Base-by-base conservation (phyloP, 257 asterid genomes). In the Primulina huaijiensis region DNA sequence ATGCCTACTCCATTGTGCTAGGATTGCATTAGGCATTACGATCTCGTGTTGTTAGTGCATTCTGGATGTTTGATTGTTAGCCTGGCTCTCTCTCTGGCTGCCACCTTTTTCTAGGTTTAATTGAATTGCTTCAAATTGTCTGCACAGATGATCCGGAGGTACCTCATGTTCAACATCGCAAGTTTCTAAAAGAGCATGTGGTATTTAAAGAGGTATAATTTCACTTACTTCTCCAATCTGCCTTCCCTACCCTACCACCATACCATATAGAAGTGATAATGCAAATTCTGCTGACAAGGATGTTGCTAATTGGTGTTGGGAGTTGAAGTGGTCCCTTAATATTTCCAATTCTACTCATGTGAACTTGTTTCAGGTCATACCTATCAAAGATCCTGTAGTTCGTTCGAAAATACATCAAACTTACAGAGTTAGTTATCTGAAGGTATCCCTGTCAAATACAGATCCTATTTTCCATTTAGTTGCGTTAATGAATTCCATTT, bases 331-430 rank as follows among this genome's bases (percentile, higher is more conserved):
- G 46, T 63, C 64, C 58, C 64, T 34, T 43, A 57, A 25, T 46
- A 57, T 67, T 50, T 70, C 66, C 52, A 56, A 60, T 79, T 82
- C 46, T 71, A 33, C 23, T 67, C 43, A 25, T 35, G 38, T 74
- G 75, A 53, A 66, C 68, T 66, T 74, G 23, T 70, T 72, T 58
- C 79, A 93, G 99, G 99, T 88, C 33, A 82, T 94, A 71, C 92
- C 96, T 64, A 91, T 94, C 67, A 90, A 89, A 83, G 90, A 94
- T 73, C 85, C 90, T 50, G 71, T 80, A 70, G 95, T 84, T 71
- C 84, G 84, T 59, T 94, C 97, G 14, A 94, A 87, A 89, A 89
- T 94, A 77, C 99, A 94, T 85, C 99, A 94, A 75, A 84, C 96
- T 40, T 94, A 91, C 80, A 85, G 96, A 81, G 77, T 94, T 79